Conservation (phyloP, 208 protist genomes). For the Wallacemonas rigidus region DNA sequence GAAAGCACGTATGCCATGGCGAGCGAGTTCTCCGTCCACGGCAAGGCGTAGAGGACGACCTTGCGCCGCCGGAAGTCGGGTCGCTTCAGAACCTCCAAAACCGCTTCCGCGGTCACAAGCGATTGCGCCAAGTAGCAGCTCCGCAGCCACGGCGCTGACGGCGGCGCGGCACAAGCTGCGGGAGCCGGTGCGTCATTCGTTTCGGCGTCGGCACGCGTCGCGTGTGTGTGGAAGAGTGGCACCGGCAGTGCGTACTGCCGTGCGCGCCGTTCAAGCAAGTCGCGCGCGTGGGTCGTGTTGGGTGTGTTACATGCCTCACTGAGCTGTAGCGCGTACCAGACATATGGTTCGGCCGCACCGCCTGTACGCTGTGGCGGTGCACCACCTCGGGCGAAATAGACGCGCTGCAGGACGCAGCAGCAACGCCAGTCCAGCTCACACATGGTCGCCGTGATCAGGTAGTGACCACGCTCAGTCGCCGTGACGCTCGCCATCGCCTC, state of each 20-base stretch:
- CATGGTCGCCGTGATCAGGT: slow-evolving; percentile 55
- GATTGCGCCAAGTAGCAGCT: slow-evolving; percentile 15
- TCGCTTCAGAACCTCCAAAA: slow-evolving; percentile 30
- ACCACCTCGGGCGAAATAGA: slow-evolving; percentile 24
- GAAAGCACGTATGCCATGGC: slow-evolving; percentile 43
- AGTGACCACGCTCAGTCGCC: slow-evolving; percentile 46
- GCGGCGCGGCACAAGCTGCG: too few relatives aligned
- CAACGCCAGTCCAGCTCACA: slow-evolving; percentile 66
- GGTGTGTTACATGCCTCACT: slow-evolving; percentile 50
- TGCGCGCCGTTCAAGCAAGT: slow-evolving; percentile 35
- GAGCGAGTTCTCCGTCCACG: slow-evolving; percentile 46
- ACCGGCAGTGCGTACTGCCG: slow-evolving; percentile 19
- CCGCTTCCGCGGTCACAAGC: slow-evolving; percentile 26
- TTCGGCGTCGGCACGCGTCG: too few relatives aligned
- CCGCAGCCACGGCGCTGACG: background rate
- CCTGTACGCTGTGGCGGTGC: background rate
- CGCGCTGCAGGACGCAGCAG: slow-evolving; percentile 42
- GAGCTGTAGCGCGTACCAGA: slow-evolving; percentile 36
- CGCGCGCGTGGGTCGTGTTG: slow-evolving; percentile 45
- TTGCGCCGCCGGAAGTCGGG: slow-evolving; percentile 32
- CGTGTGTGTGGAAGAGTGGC: background rate
- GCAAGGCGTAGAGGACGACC: slow-evolving; percentile 52
- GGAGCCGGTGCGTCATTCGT: too few relatives aligned
- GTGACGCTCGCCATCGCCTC: slow-evolving; percentile 39
- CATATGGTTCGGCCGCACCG: background rate